Conservation (phyloP, 2,329 filamentous ascomycete species). For the Pseudocercospora eumusae region DNA sequence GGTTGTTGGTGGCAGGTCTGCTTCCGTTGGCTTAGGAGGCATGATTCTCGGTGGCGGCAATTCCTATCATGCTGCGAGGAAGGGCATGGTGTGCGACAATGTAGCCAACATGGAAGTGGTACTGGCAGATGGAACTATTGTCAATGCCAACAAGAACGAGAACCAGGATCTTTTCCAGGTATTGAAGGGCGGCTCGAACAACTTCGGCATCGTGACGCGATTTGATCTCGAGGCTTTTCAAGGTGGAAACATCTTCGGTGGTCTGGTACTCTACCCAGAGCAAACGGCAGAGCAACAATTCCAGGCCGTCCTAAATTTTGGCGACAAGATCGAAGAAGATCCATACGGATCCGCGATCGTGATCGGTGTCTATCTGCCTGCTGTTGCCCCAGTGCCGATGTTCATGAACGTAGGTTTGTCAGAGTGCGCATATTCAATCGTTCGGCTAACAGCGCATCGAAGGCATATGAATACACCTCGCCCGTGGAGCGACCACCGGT, state of each 20-base stretch:
- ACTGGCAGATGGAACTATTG: constrained; percentile 29
- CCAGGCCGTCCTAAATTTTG: constrained; percentile 21
- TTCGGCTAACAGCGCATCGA: neutral
- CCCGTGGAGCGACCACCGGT: constrained; percentile 19
- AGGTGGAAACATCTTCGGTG: constrained; percentile 20
- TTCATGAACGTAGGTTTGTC: constrained; percentile 17
- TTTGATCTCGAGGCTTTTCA: constrained; percentile 30
- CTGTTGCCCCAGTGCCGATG: constrained; percentile 13
- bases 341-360: constrained; percentile 23
- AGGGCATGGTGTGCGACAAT: constrained; percentile 35
- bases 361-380: constrained; percentile 16
- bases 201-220: constrained; percentile 33
- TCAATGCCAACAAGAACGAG: constrained; percentile 26
- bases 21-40: constrained; percentile 34
- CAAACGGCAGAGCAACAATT: constrained; percentile 20
- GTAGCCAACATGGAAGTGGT: constrained; percentile 34
- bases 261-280: constrained; percentile 18
- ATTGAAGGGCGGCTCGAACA: constrained; percentile 30
- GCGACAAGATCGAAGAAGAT: constrained; percentile 21
- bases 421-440: too few relatives aligned
- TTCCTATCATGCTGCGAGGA: constrained; percentile 30
- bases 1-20: constrained; percentile 28
- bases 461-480: constrained; percentile 23
- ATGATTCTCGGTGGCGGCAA: constrained; percentile 37
- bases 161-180: constrained; percentile 30